Evolutionary conservation across 352 stramenopile species (phyloP), one percentile per base, ranked within the genome.

Genomic region (Pilasporangium apinafurcum): DNA sequence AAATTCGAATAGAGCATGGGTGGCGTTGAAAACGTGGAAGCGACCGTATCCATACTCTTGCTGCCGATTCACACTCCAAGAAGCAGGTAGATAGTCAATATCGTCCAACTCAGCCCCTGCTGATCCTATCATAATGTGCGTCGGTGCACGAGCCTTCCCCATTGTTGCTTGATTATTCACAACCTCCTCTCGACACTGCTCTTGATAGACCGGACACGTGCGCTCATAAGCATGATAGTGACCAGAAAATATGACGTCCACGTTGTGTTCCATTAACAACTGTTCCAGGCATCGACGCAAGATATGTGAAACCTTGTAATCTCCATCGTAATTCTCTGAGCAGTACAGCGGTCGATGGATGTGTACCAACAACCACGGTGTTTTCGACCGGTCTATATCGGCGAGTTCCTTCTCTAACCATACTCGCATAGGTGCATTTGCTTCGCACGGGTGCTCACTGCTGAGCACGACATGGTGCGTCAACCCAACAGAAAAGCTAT

Each of bases 71-170:
- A 17, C 36, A 25, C 57, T 68, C 61, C 62, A 76, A 9, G 17
- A 18, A 4, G 21, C 26, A 4, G 8, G 18, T 24, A 51, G 20
- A 35, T 67, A 72, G 16, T 54, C 37, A 2, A 58, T 49, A 14
- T 68, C 51, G 44, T 77, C 65, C 4, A 77, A 35, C 39, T 61
- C 61, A 3, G 57, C 61, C n/a, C 62, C 65, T 8, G 50, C 65
- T 9, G 65, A 71, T 28, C 65, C 65, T 29, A 77, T 51, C 62
- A 74, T 77, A 37, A 77, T 53, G 37, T 74, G 62, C 8, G 52
- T 47, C 1, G 65, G 48, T 5, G 55, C 65, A 21, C 46, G 35
- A 14, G 55, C 48, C 5, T 48, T 36, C 12, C 57, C 53, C 17
- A 32, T 10, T 4, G 32, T 40, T n/a, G n/a, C n/a, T n/a, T n/a